Base-by-base conservation (phyloP, 805 yeast genomes). In the Candida suzukii region DNA sequence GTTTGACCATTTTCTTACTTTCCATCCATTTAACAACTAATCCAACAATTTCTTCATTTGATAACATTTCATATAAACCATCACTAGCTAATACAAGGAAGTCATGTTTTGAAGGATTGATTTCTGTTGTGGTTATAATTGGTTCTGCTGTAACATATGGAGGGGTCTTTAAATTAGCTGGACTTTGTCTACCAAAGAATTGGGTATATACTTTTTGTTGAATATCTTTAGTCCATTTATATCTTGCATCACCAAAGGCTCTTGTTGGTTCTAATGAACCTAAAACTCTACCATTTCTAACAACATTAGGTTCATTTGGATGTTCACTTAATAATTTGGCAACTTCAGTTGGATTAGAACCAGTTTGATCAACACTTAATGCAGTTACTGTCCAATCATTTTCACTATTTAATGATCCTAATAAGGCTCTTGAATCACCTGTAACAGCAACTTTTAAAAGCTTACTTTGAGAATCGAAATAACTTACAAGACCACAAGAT, bases 101-200 rank as follows among this genome's bases (percentile, higher is more conserved):
- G 56, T 88, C 93, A 49, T 85, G 80, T 48, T 81, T 77, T 18
- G 72, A 68, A 1, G 88, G 83, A 39, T 73, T 72, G 38, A 90
- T 74, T 53, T 80, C 78, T 12, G 90, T 83, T 2, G 95, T 80
- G 2, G 96, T 83, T 21, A 90, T 72, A 24, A 84, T 95, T 0
- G 99, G 99, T 59, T 83, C 90, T 1, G 99, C 98, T 1, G 99
- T 93, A 29, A 93, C 97, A 60, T 93, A 93, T 0, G 99, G 99
- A 3, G 99, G 99, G 2, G 96, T 83, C 45, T 79, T 69, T 45
- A 87, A 71, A 50, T 78, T 75, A 40, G 76, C 75, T 26, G 95
- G 95, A 20, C 85, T 75, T 43, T 74, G 65, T 57, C 91, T 74
- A 28, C 96, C 95, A 58, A 91, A 90, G 50, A 88, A 81, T 52